Evolutionary conservation across 495 filamentous ascomycete species (phyloP).

Genomic region (Chaetomium fimeti): DNA sequence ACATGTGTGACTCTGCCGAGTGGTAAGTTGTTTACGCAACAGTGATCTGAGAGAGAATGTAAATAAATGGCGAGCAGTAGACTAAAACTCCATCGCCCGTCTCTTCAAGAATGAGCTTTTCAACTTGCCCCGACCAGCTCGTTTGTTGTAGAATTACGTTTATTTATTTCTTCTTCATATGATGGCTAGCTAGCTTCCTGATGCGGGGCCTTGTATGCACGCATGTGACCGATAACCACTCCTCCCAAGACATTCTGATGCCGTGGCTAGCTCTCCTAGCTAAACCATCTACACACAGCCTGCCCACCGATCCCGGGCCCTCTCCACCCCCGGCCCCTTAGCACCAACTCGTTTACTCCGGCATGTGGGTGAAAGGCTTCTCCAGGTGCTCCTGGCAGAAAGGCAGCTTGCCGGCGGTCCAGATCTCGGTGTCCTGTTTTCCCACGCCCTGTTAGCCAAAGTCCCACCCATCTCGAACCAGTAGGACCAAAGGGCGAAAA

Average conservation of each 20-base stretch:
- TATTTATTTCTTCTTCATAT: neutral
- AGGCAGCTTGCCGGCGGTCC: slow-evolving; percentile 64
- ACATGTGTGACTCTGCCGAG: neutral
- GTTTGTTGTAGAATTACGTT: neutral
- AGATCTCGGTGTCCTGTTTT: slow-evolving; percentile 63
- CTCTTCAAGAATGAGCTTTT: too few relatives aligned
- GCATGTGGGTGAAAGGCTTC: slow-evolving; percentile 62
- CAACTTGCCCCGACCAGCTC: neutral
- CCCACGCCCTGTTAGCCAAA: slow-evolving; percentile 6
- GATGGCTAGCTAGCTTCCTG: neutral
- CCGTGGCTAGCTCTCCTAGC: neutral
- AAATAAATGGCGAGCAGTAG: too few relatives aligned
- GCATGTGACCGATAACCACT: neutral
- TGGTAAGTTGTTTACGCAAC: neutral
- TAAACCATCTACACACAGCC: neutral
- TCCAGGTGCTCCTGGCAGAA: slow-evolving; percentile 65
- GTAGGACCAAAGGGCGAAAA: neutral
- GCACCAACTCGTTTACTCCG: slow-evolving; percentile 42
- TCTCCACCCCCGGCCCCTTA: neutral
- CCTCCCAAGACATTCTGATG: neutral
- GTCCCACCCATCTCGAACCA: neutral
- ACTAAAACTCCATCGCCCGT: too few relatives aligned
- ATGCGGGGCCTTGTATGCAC: neutral
- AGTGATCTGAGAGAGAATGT: too few relatives aligned
- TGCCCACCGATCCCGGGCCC: neutral